A percentile compares a stretch with the other conserved stretches of the same genome.
phyloP scores from a whole-genome alignment of 1,139 yeast species.

The Hyphopichia khmerensis region DNA sequence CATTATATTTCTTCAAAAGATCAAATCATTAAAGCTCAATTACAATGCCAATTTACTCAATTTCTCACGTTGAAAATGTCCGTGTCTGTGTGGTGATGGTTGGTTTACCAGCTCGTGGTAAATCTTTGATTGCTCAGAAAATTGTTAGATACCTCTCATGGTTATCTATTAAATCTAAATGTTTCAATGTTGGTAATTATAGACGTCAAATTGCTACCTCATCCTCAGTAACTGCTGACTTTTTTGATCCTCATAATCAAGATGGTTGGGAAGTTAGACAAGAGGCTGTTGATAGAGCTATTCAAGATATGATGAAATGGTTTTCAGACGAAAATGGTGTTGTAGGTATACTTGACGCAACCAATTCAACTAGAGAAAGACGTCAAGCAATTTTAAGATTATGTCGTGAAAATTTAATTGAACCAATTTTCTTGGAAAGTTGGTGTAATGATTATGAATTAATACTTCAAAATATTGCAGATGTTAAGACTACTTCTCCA shows the following conservation, averaged over 20 bases:
- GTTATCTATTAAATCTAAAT: slow-evolving; percentile 83
- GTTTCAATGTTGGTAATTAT: slow-evolving; percentile 87
- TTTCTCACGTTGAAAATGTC: slow-evolving; percentile 68
- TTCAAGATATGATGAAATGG: slow-evolving; percentile 87
- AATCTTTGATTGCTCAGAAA: slow-evolving; percentile 77
- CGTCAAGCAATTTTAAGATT: slow-evolving; percentile 64
- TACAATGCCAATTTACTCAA: slow-evolving; percentile 69
- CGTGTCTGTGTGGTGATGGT: slow-evolving; percentile 78
- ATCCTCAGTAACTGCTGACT: slow-evolving; percentile 54
- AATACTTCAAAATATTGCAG: slow-evolving; percentile 74
- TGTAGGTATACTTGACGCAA: slow-evolving; percentile 91
- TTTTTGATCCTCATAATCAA: slow-evolving; percentile 67
- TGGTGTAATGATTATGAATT: slow-evolving; percentile 84
- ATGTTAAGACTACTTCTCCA: slow-evolving; percentile 85
- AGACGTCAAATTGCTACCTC: slow-evolving; percentile 55
- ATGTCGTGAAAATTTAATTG: slow-evolving; percentile 67
- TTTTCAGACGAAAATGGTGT: slow-evolving; percentile 76
- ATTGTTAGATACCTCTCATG: slow-evolving; percentile 88
- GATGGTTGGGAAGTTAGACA: slow-evolving; percentile 63
- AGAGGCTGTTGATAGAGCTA: slow-evolving; percentile 71
- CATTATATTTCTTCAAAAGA: neutral
- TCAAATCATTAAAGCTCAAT: neutral
- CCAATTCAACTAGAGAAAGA: slow-evolving; percentile 68
- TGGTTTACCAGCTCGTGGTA: slow-evolving; percentile 72
- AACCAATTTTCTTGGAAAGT: slow-evolving; percentile 90